These are phyloP conservation scores for Prorocentrum cordatum DNA, from an alignment of 169 alveolate species.

Conservation along the genomic window DNA sequence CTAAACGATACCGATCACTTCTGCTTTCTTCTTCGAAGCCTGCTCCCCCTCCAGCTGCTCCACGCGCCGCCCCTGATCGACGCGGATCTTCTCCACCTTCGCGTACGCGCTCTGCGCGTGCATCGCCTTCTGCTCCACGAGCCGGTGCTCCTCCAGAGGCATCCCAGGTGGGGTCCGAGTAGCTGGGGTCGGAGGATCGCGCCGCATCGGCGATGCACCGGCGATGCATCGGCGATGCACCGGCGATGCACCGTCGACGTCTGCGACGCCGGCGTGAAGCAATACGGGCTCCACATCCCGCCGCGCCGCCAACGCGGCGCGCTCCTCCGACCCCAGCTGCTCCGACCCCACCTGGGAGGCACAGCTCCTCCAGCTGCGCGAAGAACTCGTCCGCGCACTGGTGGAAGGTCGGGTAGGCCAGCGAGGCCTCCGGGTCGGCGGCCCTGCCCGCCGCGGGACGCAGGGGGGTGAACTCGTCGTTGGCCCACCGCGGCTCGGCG, in stretches of 20 bases:
- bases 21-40: too few species aligned
- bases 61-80: conserved; percentile 71
- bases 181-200: too few species aligned
- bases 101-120: conserved; percentile 14
- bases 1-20: too few species aligned
- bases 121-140: conserved; percentile 51
- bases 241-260: too few species aligned
- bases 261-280: too few species aligned
- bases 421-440: background rate
- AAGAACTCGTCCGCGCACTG: conserved; percentile 71
- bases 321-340: too few species aligned
- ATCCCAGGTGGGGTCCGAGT: too few species aligned
- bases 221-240: too few species aligned
- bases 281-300: too few species aligned
- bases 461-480: conserved; percentile 34
- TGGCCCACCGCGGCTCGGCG: conserved; percentile 14
- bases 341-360: too few species aligned
- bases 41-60: conserved; percentile 57
- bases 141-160: conserved; percentile 20
- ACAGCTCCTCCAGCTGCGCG: conserved; percentile 68
- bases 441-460: background rate
- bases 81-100: conserved; percentile 67
- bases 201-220: too few species aligned
- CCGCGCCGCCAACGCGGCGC: too few species aligned
- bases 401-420: conserved; percentile 33